Evolutionary conservation across 129 eudicot species (phyloP).

Genomic region (Smallanthus sonchifolius): DNA sequence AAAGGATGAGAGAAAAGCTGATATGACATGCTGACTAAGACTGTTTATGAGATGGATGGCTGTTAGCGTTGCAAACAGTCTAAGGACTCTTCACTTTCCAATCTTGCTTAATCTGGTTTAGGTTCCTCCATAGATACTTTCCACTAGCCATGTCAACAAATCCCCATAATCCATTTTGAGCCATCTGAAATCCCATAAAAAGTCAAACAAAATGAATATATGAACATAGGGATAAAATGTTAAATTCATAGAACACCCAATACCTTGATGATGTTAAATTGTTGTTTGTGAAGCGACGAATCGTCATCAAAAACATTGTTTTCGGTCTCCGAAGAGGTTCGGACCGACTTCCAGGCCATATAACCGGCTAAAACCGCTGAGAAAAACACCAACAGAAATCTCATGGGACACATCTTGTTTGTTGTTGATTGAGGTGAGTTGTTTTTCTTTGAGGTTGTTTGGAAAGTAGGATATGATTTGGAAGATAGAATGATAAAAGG

Average conservation of each 20-base stretch:
- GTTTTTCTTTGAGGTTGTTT: constrained; percentile 1
- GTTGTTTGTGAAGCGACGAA: constrained; percentile 24
- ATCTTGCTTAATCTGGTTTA: constrained; percentile 42
- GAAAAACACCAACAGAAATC: constrained; percentile 65
- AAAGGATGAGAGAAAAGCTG: no score
- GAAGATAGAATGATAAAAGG: constrained; percentile 11
- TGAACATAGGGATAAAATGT: neutral
- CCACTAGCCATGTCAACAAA: constrained; percentile 88
- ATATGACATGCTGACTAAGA: no score
- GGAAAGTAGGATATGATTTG: neutral
- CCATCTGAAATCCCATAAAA: constrained; percentile 35
- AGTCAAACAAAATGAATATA: neutral
- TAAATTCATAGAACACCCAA: neutral
- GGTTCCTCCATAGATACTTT: constrained; percentile 68
- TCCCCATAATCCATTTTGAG: constrained; percentile 65
- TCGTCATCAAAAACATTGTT: constrained; percentile 27
- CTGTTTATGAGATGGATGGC: no score
- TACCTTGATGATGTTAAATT: constrained; percentile 39
- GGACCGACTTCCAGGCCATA: constrained; percentile 53
- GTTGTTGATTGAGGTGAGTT: neutral
- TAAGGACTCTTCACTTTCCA: constrained; percentile 33
- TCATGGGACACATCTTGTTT: constrained; percentile 63
- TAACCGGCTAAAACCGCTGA: constrained; percentile 66
- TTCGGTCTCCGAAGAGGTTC: constrained; percentile 19
- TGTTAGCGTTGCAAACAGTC: no score